Conservation (phyloP, 345 rosid species). For the Ceriops decandra region DNA sequence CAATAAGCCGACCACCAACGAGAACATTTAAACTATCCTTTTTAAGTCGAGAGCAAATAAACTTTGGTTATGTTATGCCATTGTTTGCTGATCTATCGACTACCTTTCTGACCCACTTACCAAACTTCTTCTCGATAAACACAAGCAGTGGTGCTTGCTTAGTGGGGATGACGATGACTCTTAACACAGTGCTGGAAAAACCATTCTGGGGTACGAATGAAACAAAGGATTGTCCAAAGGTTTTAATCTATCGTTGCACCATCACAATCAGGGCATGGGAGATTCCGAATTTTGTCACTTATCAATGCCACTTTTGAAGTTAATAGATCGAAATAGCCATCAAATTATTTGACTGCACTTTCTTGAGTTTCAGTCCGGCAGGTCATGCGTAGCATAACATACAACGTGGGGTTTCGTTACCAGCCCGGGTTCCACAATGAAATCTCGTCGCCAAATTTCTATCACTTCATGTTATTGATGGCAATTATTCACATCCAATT, state of each 20-base stretch:
- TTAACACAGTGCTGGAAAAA: background rate
- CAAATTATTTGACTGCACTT: background rate
- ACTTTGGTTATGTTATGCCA: background rate
- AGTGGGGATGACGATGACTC: background rate
- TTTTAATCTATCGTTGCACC: background rate
- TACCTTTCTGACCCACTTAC: background rate
- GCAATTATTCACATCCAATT: no score
- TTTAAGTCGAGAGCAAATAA: background rate
- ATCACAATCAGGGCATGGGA: background rate
- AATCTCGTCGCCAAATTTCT: no score
- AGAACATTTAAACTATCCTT: background rate
- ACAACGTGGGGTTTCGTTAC: background rate
- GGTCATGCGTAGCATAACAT: conserved; percentile 8
- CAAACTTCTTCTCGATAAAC: conserved; percentile 5
- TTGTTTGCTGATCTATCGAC: background rate
- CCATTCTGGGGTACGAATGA: background rate
- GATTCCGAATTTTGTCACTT: conserved; percentile 14
- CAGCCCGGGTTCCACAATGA: background rate
- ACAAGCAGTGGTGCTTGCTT: background rate
- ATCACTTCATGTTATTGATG: no score
- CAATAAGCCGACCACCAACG: conserved; percentile 5
- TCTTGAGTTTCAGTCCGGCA: background rate
- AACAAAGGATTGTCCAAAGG: background rate
- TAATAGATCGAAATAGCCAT: background rate
- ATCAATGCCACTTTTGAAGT: conserved; percentile 5